These are phyloP conservation scores for Sporothrix variecibatus DNA, from an alignment of 2,329 filamentous ascomycete genomes.

Conservation along the genomic window DNA sequence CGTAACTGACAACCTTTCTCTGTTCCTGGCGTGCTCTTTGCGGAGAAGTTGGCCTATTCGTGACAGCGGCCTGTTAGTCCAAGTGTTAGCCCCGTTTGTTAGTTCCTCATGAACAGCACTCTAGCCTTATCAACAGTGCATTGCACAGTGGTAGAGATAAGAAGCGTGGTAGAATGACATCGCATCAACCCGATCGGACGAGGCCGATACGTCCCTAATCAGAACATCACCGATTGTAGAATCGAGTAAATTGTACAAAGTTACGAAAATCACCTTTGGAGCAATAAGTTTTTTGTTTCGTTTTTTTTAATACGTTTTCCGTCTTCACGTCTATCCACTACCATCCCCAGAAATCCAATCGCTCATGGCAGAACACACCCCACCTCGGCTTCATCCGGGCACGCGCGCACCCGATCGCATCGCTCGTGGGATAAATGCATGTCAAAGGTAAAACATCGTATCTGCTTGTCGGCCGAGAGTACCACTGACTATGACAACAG, in stretches of 20 bases:
- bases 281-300: background rate
- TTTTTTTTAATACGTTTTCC: background rate
- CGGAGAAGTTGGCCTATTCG: too few relatives aligned
- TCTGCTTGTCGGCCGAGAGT: background rate
- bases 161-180: background rate
- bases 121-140: background rate
- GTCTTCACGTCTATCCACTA: too few relatives aligned
- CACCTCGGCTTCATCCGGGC: background rate
- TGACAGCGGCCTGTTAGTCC: too few relatives aligned
- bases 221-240: background rate
- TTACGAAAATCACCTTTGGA: background rate
- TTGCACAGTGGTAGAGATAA: background rate
- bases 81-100: too few relatives aligned
- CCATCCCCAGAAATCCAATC: background rate
- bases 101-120: background rate
- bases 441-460: background rate
- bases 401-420: background rate
- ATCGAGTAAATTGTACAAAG: background rate
- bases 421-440: background rate
- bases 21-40: too few relatives aligned
- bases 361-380: background rate
- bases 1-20: too few relatives aligned
- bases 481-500: background rate
- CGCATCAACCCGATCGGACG: slow-evolving; percentile 1
- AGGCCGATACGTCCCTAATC: background rate